Evolutionary conservation across 2,329 filamentous ascomycete genomes (phyloP), one percentile per base, ranked within the genome.

Genomic region (Emergomyces orientalis): DNA sequence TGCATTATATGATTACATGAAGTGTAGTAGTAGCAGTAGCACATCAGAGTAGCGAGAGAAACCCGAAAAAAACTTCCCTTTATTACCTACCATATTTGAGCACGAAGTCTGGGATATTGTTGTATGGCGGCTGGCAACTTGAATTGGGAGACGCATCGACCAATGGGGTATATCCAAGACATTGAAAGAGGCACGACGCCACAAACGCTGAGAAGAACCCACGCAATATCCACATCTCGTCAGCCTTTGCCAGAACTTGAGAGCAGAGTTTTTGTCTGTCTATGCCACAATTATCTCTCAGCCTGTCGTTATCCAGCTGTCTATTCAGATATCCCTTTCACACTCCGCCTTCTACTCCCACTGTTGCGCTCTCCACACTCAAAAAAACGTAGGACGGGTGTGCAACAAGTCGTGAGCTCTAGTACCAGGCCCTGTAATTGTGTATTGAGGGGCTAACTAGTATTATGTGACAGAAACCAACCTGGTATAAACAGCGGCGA

Each of bases 21-120:
- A 7, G 41, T 41, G 17, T 41, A 41, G 5, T 1, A 41, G 14
- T n/a, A n/a, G 13, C 2, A 32, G 32, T 32, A 32, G 3, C 3
- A 32, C 32, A 43, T 17, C 39, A 7, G 17, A 43, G 13, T 19
- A 43, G 17, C 6, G 17, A 41, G 14, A 32, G 22, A 37, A 34
- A n/a, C 17, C n/a, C n/a, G n/a, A 34, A 37, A 22, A 25, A 59
- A n/a, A 0, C 3, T 41, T 13, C 47, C 43, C 41, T 13, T 7
- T 32, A 5, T 55, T 56, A 61, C 68, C 63, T 70, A 80, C 79
- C 79, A 69, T 80, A 80, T 58, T 78, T 75, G 14, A 78, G 65
- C 25, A 79, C 77, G 71, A 76, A 81, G 43, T 71, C 69, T 2
- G 78, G 78, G 13, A 83, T 11, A 30, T 11, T 3, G 37, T 22